Base-by-base conservation (phyloP, 2,329 filamentous ascomycete species). In the Venturia oleaginea region DNA sequence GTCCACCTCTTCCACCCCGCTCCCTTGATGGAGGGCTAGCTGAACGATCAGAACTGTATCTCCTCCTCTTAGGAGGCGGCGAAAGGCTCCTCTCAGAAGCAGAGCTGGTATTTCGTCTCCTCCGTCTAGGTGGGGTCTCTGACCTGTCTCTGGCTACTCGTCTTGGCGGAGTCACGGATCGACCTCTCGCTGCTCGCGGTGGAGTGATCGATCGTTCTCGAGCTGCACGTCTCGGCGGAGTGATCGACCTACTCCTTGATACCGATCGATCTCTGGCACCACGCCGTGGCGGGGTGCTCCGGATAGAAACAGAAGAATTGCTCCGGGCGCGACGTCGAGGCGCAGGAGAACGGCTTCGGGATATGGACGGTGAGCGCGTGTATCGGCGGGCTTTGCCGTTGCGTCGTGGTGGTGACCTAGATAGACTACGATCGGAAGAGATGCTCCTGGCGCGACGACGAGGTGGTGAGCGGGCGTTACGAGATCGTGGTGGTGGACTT, bases 361-460 rank as follows among this genome's bases (percentile, higher is more conserved):
- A 66, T 48, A 63, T 67, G n/a, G 66, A 67, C 46, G 55, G 51
- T 4, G 68, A 66, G n/a, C 46, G 59, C 27, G 67, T 64, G 10
- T 63, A 61, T 43, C 61, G 65, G 15, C 57, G 40, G 24, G 67
- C 68, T 27, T 63, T 62, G 32, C 59, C 59, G 11, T 60, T 60
- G 10, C 68, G 70, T 27, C 69, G 68, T 19, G 69, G 70, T 37
- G 72, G 70, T 22, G 73, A 74, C 24, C 62, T 38, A 15, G 66
- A 67, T 22, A 59, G 62, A n/a, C 63, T 67, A 15, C 63, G 59
- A 8, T 66, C 64, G 22, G 54, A 61, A 5, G 62, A 65, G 22
- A 51, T 42, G 55, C 34, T 61, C 48, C 40, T 55, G 27, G 32
- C 40, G 57, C n/a, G 51, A 38, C 13, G n/a, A 24, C 68, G 65